Evolutionary conservation across 1,284 basidiomycete genomes (phyloP).

Genomic region (Moniliophthora roreri): DNA sequence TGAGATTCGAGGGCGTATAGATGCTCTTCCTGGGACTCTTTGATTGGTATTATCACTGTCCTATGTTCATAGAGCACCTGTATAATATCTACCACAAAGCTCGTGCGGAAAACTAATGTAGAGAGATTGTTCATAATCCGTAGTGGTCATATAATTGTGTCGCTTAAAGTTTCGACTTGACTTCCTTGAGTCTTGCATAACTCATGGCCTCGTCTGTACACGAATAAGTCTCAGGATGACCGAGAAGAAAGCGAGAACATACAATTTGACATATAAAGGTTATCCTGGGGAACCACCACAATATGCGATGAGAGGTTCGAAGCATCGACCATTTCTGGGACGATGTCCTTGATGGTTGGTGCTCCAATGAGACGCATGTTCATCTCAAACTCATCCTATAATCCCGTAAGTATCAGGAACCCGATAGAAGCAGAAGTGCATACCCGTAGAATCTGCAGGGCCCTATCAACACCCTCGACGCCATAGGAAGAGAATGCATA

Average conservation of each 20-base stretch:
- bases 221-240: slow-evolving; percentile 13
- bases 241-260: slow-evolving; percentile 30
- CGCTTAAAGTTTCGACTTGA: slow-evolving; percentile 51
- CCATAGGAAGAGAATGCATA: slow-evolving; percentile 93
- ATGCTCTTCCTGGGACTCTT: slow-evolving; percentile 57
- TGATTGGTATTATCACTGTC: slow-evolving; percentile 22
- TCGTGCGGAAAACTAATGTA: too few species aligned
- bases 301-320: slow-evolving; percentile 64
- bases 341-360: slow-evolving; percentile 67
- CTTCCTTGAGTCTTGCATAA: slow-evolving; percentile 48
- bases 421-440: slow-evolving; percentile 21
- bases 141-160: too few species aligned
- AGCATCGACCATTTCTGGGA: slow-evolving; percentile 86
- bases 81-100: too few species aligned
- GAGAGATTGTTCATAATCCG: too few species aligned
- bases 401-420: slow-evolving; percentile 2
- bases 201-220: slow-evolving; percentile 46
- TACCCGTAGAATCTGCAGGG: slow-evolving; percentile 77
- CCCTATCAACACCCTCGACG: slow-evolving; percentile 75
- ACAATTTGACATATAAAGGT: slow-evolving; percentile 82
- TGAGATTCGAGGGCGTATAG: slow-evolving; percentile 54
- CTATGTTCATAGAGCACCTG: not conserved
- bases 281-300: slow-evolving; percentile 65
- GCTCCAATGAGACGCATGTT: slow-evolving; percentile 84
- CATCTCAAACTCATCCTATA: slow-evolving; percentile 90